Evolutionary conservation across 768 basidiomycete species (phyloP), one percentile per base, ranked within the genome.

Genomic region (Austroboletus festivus): DNA sequence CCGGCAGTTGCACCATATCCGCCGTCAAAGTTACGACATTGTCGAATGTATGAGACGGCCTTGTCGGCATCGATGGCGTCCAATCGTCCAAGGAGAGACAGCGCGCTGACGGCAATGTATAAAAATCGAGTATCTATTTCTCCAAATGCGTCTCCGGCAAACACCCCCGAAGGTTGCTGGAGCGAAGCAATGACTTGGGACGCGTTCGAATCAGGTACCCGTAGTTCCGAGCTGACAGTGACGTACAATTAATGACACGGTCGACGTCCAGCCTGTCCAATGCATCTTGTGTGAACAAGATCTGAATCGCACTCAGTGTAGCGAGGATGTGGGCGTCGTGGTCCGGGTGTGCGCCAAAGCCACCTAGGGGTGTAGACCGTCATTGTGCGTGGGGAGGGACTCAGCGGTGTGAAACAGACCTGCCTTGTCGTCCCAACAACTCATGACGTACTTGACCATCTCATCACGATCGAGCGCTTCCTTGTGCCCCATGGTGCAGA

Each of bases 21-120:
- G 4, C 94, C 94, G 62, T 99, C 96, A 64, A 93, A 97, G 66
- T 98, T 99, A 61, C 76, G 78, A 69, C 96, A 97, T 30, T 77
- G 72, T 20, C 69, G 64, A 38, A 98, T 79, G 65, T 95, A 92
- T 7, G 68, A 72, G 9, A 89, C 80, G 0, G 89, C 83, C 59
- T 75, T 80, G 23, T 83, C 81, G 44, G 69, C 69, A 53, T 93
- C 82, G 38, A 97, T 71, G 19, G 76, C 75, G 51, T 84, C 76
- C 30, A 96, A 73, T 26, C 77, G 74, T 2, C 88, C 88, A 12
- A 98, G 81, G 18, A 97, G 78, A 0, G 91, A 88, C 0, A 98
- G 73, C 0, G 86, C 83, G 44, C 78, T 81, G 46, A 95, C 76
- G n/a, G 90, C 89, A 60, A 88, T 89, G 70, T 91, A 96, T 2